phyloP scores from a whole-genome alignment of 352 stramenopile species.

The Globisporangium carolinianum region DNA sequence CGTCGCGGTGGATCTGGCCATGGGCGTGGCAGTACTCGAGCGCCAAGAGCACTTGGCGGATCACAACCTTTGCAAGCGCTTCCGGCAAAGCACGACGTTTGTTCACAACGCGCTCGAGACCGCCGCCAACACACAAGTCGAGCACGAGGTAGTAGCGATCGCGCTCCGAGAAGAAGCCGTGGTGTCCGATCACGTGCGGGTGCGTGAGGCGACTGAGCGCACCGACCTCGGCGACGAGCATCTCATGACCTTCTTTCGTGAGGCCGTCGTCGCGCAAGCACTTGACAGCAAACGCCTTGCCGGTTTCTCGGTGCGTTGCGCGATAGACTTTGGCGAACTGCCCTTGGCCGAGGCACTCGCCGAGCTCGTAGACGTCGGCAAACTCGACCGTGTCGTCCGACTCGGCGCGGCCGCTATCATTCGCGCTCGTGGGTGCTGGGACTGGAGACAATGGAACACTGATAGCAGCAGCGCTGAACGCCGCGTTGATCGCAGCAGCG shows the following conservation, averaged over 20 bases:
- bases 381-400: conserved; percentile 24
- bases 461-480: neutral
- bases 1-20: conserved; percentile 87
- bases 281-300: conserved; percentile 55
- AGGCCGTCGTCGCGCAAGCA: conserved; percentile 40
- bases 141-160: conserved; percentile 83
- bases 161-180: conserved; percentile 72
- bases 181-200: conserved; percentile 72
- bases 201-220: conserved; percentile 70
- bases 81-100: conserved; percentile 58
- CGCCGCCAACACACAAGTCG: conserved; percentile 78
- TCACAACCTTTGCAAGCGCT: conserved; percentile 47
- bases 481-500: conserved; percentile 6
- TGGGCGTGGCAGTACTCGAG: conserved; percentile 84
- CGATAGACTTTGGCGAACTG: conserved; percentile 62
- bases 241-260: conserved; percentile 43
- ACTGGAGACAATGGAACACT: neutral
- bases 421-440: neutral
- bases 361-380: conserved; percentile 53
- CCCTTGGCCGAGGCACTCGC: conserved; percentile 42
- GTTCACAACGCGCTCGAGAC: conserved; percentile 74
- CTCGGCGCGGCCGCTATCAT: conserved; percentile 5
- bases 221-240: conserved; percentile 63
- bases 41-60: conserved; percentile 72
- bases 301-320: conserved; percentile 34